Percentiles rank a stretch among this genome's conserved stretches.
phyloP scores from a whole-genome alignment of 495 filamentous ascomycete species.

The Aspergillus bertholletiae region DNA sequence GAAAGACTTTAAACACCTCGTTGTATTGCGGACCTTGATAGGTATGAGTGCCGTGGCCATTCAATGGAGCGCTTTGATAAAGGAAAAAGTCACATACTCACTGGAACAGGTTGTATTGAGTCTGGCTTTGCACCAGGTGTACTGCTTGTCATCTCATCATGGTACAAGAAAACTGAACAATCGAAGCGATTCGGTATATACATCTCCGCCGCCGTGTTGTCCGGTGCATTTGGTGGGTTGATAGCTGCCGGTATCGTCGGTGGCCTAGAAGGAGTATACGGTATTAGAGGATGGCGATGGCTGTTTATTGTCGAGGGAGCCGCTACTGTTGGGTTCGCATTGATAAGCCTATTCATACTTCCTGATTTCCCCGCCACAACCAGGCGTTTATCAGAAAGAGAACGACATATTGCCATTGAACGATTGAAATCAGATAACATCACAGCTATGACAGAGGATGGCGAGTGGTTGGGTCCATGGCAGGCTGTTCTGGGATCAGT shows the following conservation, averaged over 20 bases:
- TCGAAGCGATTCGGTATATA: slow-evolving; percentile 49
- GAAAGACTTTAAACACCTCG: slow-evolving; percentile 37
- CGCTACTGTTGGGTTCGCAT: slow-evolving; percentile 37
- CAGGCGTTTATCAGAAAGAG: slow-evolving; percentile 17
- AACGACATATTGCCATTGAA: slow-evolving; percentile 21
- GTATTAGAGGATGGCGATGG: slow-evolving; percentile 65
- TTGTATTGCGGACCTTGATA: slow-evolving; percentile 26
- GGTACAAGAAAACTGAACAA: slow-evolving; percentile 50
- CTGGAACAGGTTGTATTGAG: slow-evolving; percentile 36
- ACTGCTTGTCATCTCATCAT: slow-evolving; percentile 45
- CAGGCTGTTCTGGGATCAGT: slow-evolving; percentile 10
- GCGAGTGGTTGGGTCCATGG: slow-evolving; percentile 6
- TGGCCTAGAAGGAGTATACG: slow-evolving; percentile 33
- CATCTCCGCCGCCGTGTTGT: slow-evolving; percentile 44
- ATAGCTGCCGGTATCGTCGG: slow-evolving; percentile 40
- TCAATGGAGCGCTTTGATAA: background rate
- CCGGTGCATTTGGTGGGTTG: slow-evolving; percentile 50
- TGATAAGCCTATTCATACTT: slow-evolving; percentile 25
- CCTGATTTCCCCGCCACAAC: slow-evolving; percentile 30
- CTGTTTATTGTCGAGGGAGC: slow-evolving; percentile 69
- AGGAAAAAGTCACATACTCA: background rate
- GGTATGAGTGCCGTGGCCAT: background rate
- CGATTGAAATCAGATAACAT: slow-evolving; percentile 17
- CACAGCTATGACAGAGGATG: slow-evolving; percentile 17
- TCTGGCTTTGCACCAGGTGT: slow-evolving; percentile 44